Evolutionary conservation across 2,329 filamentous ascomycete genomes (phyloP), one percentile per base, ranked within the genome.

Genomic region (Neonectria ditissima): DNA sequence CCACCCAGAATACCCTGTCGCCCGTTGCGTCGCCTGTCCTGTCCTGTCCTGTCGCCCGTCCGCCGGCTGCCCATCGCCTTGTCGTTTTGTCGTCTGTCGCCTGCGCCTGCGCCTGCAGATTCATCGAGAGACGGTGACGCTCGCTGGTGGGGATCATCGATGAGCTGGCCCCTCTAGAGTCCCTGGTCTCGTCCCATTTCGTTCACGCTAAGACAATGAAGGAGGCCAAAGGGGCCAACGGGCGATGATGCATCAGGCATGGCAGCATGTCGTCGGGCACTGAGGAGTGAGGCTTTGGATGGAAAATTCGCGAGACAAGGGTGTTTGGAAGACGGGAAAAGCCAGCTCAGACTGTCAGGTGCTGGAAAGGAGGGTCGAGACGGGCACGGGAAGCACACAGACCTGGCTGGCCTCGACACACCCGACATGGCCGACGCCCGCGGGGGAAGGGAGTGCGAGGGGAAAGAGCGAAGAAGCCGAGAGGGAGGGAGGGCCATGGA

Each of bases 41-140:
- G 37, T 41, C 43, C 43, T 16, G 20, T n/a, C 34, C 32, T n/a
- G 37, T 41, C 7, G 37, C 24, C 24, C 24, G 6, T 26, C 24
- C 24, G 24, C 24, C 37, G 37, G 37, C 18, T 8, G 37, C 37
- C 44, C 16, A 24, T 48, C 44, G 44, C 44, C 44, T 24, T 47
- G 43, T 47, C 43, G 43, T 22, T 22, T 14, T 28, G 22, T 39
- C n/a, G 37, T 41, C 37, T 20, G 13, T 45, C 43, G 20, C 22
- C 22, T 47, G n/a, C 37, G 43, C 45, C 67, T 73, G 66, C 62
- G 68, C 65, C 69, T 66, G 71, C 68, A 72, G 65, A 64, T 67
- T 63, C 68, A 71, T 71, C 65, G 71, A 73, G 65, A 73, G 67
- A 73, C 70, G 70, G 71, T 73, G 71, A 73, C 71, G 71, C 69